Evolutionary conservation across 176 grass and related monocot species (phyloP), one percentile per base, ranked within the genome.

Genomic region (Dactylis glomerata): DNA sequence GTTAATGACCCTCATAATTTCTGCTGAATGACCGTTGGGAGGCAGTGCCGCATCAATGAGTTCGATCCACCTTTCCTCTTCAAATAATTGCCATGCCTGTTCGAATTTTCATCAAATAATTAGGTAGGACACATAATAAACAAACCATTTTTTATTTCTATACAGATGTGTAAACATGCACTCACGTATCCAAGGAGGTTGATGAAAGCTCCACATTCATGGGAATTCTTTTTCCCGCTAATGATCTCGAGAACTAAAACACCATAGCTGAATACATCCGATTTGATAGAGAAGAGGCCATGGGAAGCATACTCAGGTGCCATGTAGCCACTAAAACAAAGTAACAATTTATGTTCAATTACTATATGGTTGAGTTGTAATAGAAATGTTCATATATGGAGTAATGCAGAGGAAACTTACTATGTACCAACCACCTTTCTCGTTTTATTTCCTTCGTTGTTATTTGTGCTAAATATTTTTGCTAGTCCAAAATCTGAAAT

Each of bases 381-480:
- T 50, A 50, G 4, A 32, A 68, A 50, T 32, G 26, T 20, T 49
- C 16, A 32, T 31, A 51, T 50, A 5, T 22, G 71, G 27, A 51
- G 45, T 32, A 20, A 12, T 32, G 50, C 15, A 51, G 10, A 75
- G 28, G 45, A 51, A 31, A 75, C 71, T 75, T 75, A 75, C 71
- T 75, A 75, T 75, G 71, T 75, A 22, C 71, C 71, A 75, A 75
- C 71, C 45, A 75, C 71, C 17, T 75, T 75, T 75, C 71, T 50
- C 3, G 71, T 75, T 32, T 17, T 75, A 75, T 50, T 82, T 38
- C 20, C 78, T 73, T 88, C 89, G 2, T 12, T 85, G 72, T 55
- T 85, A 40, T 83, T 86, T 54, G 79, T 62, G 38, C 79, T 64
- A 63, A 85, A 91, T 76, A 88, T 87, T 87, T 87, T 87, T 85